Base-by-base conservation (phyloP, 2,329 filamentous ascomycete species). In the Cytospora mali region DNA sequence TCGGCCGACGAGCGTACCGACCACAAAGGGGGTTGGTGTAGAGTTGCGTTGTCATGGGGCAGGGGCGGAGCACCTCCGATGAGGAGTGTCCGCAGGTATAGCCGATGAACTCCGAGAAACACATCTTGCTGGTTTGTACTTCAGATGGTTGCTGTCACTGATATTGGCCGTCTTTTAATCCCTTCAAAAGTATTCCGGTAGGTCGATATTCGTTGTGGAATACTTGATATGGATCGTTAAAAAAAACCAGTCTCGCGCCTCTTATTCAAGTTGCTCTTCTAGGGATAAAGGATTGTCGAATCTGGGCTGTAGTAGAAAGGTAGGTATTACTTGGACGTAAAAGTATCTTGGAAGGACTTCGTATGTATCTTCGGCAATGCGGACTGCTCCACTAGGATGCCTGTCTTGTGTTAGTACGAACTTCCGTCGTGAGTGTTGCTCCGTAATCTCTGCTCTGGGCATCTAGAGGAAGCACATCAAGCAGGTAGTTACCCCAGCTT, bases 31-130 rank as follows among this genome's bases (percentile, higher is more conserved):
- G 75, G 58, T 76, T 75, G 29, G 66, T 73, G 64, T 75, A 70
- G 6, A 70, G 64, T 5, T 71, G 68, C 0, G 78, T 80, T 0
- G 77, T 79, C 64, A 78, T 53, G 1, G 81, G 80, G 64, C 81
- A 83, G 3, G 73, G 70, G 0, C 77, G 75, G 53, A 80, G 71
- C 13, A 77, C 71, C 1, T 74, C 71, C 4, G 75, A 48, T 7
- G 76, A 77, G 54, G 75, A 76, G 70, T 83, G 81, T 18, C 80
- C 81, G 68, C 81, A 83, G 35, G 71, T 75, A 69, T 80, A 83
- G 58, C 75, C 76, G 53, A 80, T 69, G 66, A 74, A 81, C 67
- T 81, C 78, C 33, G 73, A 71, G 69, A 80, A 75, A 66, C 81
- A 83, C 80, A 83, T 83, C 3, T 63, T 72, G 60, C 5, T n/a